These are phyloP conservation scores for Xenosphaeropsis pyriputrescens DNA, from an alignment of 2,329 filamentous ascomycete species.

Conservation along the genomic window DNA sequence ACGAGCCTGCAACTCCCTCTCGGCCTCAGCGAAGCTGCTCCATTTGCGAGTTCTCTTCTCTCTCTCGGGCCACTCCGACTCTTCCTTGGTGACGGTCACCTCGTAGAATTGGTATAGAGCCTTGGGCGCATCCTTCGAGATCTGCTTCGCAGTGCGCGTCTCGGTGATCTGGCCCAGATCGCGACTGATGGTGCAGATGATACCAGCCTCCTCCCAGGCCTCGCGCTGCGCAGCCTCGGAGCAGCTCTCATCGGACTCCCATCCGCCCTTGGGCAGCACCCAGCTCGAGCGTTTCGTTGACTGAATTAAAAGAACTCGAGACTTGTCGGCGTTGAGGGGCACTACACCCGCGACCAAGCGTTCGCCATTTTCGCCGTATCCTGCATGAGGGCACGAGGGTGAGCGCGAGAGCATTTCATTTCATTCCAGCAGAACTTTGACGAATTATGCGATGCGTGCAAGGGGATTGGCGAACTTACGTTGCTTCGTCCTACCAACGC, in stretches of 20 bases:
- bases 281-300: constrained; percentile 82
- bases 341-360: constrained; percentile 91
- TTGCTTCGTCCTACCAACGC: constrained; percentile 66
- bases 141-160: constrained; percentile 63
- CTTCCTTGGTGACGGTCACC: constrained; percentile 74
- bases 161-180: constrained; percentile 82
- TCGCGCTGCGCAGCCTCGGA: constrained; percentile 76
- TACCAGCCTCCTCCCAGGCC: constrained; percentile 96
- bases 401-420: constrained; percentile 11
- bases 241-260: constrained; percentile 88
- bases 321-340: constrained; percentile 72
- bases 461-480: constrained; percentile 39
- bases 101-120: constrained; percentile 72
- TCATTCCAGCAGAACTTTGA: too few species aligned
- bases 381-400: constrained; percentile 31
- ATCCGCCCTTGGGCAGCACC: constrained; percentile 96
- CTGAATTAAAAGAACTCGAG: constrained; percentile 83
- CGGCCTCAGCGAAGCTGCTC: constrained; percentile 78
- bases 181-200: constrained; percentile 68
- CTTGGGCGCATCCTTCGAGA: constrained; percentile 44
- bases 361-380: constrained; percentile 85
- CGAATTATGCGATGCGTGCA: not conserved
- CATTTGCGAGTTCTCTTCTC: constrained; percentile 83
- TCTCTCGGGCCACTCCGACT: constrained; percentile 82
- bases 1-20: constrained; percentile 57